Conservation (phyloP, 139 green algal species). For the Nannochloris sp. region DNA sequence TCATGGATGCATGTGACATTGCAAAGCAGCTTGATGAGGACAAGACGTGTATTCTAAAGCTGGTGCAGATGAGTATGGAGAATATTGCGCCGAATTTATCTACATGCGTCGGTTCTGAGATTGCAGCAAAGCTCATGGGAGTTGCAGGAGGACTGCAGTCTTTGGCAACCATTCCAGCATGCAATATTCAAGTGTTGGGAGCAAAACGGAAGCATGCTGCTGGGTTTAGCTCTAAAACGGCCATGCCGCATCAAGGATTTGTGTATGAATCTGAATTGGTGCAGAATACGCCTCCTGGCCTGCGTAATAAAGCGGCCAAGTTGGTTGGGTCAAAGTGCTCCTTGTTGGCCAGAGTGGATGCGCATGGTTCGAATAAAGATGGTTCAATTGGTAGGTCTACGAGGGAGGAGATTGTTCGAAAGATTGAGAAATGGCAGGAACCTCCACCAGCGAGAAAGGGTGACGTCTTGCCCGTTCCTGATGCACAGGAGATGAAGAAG, state of each 20-base stretch:
- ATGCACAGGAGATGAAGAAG: constrained; percentile 64
- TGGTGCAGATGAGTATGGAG: constrained; percentile 82
- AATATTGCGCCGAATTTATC: constrained; percentile 91
- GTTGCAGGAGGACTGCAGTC: constrained; percentile 76
- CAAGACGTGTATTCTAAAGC: constrained; percentile 66
- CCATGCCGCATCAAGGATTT: constrained; percentile 70
- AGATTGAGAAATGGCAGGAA: constrained; percentile 99
- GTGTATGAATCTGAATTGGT: constrained; percentile 52
- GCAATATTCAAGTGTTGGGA: constrained; percentile 91
- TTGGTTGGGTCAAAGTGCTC: constrained; percentile 85
- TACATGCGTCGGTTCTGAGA: constrained; percentile 70
- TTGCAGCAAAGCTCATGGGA: constrained; percentile 88
- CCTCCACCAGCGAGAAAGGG: constrained; percentile 78
- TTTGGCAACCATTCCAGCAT: constrained; percentile 86
- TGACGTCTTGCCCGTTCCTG: constrained; percentile 79
- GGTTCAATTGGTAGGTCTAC: constrained; percentile 30
- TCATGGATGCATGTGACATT: constrained; percentile 65
- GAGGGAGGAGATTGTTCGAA: constrained; percentile 71
- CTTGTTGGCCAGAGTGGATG: constrained; percentile 88
- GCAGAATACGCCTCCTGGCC: constrained; percentile 62
- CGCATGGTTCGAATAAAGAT: constrained; percentile 50
- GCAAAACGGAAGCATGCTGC: constrained; percentile 75
- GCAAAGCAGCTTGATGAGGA: constrained; percentile 75
- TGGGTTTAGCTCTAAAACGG: constrained; percentile 62
- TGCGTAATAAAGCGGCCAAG: constrained; percentile 57